Percentiles rank a stretch among this genome's conserved stretches.
Conservation (phyloP, 1,284 basidiomycete genomes). For the Naganishia liquefaciens region DNA sequence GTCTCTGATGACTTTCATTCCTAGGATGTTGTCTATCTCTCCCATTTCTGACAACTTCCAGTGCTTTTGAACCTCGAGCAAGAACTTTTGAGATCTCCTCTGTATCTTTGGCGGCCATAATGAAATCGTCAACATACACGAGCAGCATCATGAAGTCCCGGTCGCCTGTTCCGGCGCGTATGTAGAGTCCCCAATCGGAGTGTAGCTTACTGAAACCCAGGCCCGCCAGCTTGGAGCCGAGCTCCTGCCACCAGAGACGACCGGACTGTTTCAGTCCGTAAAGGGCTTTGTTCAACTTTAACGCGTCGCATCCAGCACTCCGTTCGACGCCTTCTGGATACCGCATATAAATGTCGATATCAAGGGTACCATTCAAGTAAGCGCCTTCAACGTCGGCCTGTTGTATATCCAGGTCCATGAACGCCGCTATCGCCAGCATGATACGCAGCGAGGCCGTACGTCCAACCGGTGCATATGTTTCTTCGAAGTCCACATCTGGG, state of each 20-base stretch:
- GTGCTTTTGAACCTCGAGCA: not conserved
- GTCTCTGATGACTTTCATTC: constrained; percentile 26
- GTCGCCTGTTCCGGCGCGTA: not conserved
- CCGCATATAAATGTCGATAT: constrained; percentile 53
- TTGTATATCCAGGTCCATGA: constrained; percentile 50
- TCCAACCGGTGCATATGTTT: constrained; percentile 56
- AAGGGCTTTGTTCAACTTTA: constrained; percentile 33
- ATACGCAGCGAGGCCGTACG: constrained; percentile 52
- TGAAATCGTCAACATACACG: constrained; percentile 29
- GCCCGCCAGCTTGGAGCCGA: constrained; percentile 39
- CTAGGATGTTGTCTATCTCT: constrained; percentile 27
- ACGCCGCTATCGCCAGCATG: constrained; percentile 53
- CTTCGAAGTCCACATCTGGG: constrained; percentile 53
- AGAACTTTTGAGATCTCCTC: not conserved
- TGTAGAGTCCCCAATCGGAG: not conserved
- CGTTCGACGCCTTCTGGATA: constrained; percentile 34
- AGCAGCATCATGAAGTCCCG: not conserved
- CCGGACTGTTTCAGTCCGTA: constrained; percentile 42
- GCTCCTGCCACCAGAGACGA: constrained; percentile 47
- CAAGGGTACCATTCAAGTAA: constrained; percentile 56
- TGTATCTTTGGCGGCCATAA: not conserved
- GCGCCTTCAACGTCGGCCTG: constrained; percentile 59
- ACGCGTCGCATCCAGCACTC: not conserved
- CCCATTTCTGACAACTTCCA: constrained; percentile 25
- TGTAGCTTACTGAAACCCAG: constrained; percentile 25